These are phyloP conservation scores for Lentinus polychrous DNA, from an alignment of 1,284 basidiomycete species.

Conservation along the genomic window DNA sequence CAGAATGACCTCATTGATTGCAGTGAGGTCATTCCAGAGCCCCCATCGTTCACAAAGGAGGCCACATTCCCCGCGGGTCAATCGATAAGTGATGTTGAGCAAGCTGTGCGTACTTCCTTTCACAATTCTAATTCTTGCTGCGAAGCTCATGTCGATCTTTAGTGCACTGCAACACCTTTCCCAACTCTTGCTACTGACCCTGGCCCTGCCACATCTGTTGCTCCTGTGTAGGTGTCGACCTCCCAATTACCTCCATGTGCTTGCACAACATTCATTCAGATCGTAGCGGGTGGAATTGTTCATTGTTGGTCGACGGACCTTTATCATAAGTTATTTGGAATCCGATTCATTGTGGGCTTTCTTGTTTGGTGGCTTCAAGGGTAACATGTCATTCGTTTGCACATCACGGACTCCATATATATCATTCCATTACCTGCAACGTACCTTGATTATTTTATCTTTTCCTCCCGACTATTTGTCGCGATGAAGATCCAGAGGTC, in stretches of 20 bases:
- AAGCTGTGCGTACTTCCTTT: conserved; percentile 11
- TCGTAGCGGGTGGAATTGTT: neutral
- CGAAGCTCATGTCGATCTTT: no score
- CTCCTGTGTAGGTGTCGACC: conserved; percentile 22
- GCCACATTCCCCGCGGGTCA: conserved; percentile 8
- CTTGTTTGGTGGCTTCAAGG: neutral
- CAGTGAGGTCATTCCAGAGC: conserved; percentile 5
- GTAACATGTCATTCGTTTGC: neutral
- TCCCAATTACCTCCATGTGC: neutral
- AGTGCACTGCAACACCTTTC: conserved; percentile 20
- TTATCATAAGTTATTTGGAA: neutral
- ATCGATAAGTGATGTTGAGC: conserved; percentile 8
- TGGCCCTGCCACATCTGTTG: conserved; percentile 23
- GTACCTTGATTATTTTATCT: no score
- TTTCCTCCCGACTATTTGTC: no score
- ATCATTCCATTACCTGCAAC: no score
- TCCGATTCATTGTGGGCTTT: neutral
- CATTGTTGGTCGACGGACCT: neutral
- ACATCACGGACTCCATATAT: no score
- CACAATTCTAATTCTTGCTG: no score
- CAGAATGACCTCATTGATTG: neutral
- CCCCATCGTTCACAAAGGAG: neutral
- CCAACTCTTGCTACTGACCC: conserved; percentile 25
- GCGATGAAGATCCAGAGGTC: no score
- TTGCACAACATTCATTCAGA: neutral